A percentile compares a stretch with the other conserved stretches of the same genome.
phyloP scores from a whole-genome alignment of 805 yeast species.

The Yarrowia sp. region DNA sequence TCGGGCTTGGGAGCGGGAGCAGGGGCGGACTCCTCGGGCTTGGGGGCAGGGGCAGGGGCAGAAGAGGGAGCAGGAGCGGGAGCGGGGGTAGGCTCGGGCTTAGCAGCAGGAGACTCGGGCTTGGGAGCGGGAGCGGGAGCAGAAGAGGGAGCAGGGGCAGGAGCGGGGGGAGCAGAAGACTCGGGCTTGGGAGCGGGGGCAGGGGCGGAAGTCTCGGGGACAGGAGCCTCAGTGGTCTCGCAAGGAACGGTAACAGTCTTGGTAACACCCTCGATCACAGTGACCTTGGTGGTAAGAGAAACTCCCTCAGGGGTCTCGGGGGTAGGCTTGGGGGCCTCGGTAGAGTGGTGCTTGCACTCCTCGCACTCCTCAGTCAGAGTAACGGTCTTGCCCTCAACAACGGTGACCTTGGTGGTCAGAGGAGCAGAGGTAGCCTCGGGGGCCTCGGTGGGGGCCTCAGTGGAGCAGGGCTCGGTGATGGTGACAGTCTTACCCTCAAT shows the following conservation, averaged over 20 bases:
- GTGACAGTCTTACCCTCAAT: conserved; percentile 29
- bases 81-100: conserved; percentile 15
- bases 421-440: conserved; percentile 43
- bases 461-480: conserved; percentile 38
- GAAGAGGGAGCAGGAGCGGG: conserved; percentile 36
- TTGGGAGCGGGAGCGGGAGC: conserved; percentile 37
- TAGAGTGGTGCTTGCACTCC: conserved; percentile 39
- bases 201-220: conserved; percentile 41
- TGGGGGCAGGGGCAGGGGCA: conserved; percentile 22
- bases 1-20: conserved; percentile 29
- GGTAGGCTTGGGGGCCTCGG: conserved; percentile 43
- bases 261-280: conserved; percentile 42
- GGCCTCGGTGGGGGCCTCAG: conserved; percentile 42
- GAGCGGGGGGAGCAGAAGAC: conserved; percentile 31
- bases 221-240: conserved; percentile 42
- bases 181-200: conserved; percentile 37
- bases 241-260: conserved; percentile 39
- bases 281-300: conserved; percentile 40
- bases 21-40: conserved; percentile 25
- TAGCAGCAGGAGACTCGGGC: conserved; percentile 40
- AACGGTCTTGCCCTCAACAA: conserved; percentile 46
- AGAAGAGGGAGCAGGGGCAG: conserved; percentile 13
- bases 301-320: conserved; percentile 35
- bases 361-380: conserved; percentile 56
- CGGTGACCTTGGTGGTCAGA: conserved; percentile 54